Conservation (phyloP, 2,329 filamentous ascomycete species). For the Fusarium sp. region DNA sequence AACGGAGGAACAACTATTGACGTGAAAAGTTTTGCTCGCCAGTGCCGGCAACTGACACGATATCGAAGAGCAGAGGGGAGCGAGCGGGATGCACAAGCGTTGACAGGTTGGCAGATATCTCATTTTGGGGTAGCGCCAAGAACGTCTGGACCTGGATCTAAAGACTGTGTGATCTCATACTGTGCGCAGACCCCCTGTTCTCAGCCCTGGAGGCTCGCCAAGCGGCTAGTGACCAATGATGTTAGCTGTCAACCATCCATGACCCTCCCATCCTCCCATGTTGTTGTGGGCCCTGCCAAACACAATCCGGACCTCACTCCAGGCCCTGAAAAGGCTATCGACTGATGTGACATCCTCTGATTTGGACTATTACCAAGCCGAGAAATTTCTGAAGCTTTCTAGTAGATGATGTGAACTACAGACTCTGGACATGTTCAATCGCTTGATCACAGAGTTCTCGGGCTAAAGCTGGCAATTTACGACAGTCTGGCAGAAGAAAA, state of each 20-base stretch:
- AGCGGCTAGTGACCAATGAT: conserved; percentile 15
- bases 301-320: conserved; percentile 25
- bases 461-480: no score
- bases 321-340: no score
- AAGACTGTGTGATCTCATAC: conserved; percentile 8
- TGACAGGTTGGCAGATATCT: background rate
- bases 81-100: background rate
- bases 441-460: no score
- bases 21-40: no score
- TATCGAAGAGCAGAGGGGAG: background rate
- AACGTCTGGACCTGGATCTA: background rate
- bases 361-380: no score
- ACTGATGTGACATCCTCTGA: no score
- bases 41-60: background rate
- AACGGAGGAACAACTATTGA: background rate
- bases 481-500: no score
- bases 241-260: background rate
- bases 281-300: conserved; percentile 11
- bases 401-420: no score
- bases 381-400: no score
- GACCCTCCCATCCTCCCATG: background rate
- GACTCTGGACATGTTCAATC: no score
- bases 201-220: conserved; percentile 9
- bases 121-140: background rate
- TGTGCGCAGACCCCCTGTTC: background rate